Evolutionary conservation across 75 land plant genomes (phyloP).

Genomic region (Picea sitchensis): DNA sequence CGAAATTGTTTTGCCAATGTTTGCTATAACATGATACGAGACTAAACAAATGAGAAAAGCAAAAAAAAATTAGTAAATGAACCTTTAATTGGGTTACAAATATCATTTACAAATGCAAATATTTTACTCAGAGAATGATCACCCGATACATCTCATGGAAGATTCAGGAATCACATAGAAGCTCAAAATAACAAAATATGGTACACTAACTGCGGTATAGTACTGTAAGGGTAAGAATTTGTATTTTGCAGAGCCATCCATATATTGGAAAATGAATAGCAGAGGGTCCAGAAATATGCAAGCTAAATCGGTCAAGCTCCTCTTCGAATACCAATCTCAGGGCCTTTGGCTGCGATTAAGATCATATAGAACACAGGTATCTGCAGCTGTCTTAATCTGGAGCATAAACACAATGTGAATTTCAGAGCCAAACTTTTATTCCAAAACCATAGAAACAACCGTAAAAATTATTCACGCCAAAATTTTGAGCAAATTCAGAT

Average conservation of each 20-base stretch:
- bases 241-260: background rate
- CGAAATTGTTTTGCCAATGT: too few species aligned
- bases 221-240: background rate
- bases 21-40: too few species aligned
- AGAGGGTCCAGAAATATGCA: background rate
- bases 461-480: too few species aligned
- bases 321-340: conserved; percentile 1
- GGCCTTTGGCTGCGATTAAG: conserved; percentile 41
- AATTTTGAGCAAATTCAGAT: too few species aligned
- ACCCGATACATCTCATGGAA: background rate
- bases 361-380: conserved; percentile 75
- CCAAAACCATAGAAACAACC: too few species aligned
- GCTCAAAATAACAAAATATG: conserved; percentile 1
- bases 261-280: background rate
- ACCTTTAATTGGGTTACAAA: too few species aligned
- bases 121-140: background rate
- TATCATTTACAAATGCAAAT: background rate
- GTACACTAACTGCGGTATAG: background rate
- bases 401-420: conserved; percentile 6
- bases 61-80: too few species aligned
- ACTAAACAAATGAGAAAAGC: too few species aligned
- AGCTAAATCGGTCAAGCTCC: background rate
- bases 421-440: too few species aligned
- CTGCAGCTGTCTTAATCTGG: conserved; percentile 96
- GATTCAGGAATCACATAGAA: too few species aligned